These are phyloP conservation scores for Xylariaceae sp. DNA, from an alignment of 2,329 filamentous ascomycete species.

Conservation along the genomic window DNA sequence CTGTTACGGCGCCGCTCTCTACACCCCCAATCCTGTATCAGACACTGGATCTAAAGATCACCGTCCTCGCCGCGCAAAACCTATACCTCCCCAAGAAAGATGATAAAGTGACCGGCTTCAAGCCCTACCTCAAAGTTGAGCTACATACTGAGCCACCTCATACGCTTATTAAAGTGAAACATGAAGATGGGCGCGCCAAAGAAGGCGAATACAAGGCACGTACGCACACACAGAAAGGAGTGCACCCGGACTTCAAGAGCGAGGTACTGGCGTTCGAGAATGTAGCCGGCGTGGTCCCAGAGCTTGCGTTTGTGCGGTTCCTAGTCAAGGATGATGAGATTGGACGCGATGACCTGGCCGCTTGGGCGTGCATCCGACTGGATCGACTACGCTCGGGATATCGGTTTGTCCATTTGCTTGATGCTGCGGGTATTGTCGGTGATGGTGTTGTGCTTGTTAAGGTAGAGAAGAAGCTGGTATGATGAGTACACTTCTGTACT, in stretches of 20 bases:
- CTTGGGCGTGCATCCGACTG: constrained; percentile 87
- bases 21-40: constrained; percentile 53
- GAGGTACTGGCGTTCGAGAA: constrained; percentile 64
- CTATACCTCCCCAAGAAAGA: constrained; percentile 68
- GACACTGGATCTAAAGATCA: constrained; percentile 72
- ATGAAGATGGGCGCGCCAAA: constrained; percentile 59
- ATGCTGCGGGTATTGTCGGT: constrained; percentile 68
- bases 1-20: constrained; percentile 23
- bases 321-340: constrained; percentile 88
- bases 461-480: constrained; percentile 66
- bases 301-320: constrained; percentile 78
- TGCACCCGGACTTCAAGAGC: constrained; percentile 66
- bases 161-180: constrained; percentile 28
- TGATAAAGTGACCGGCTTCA: constrained; percentile 62
- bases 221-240: constrained; percentile 63
- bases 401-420: constrained; percentile 76
- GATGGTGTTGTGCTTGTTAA: constrained; percentile 76
- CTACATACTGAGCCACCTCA: constrained; percentile 72
- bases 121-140: constrained; percentile 83
- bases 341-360: constrained; percentile 76
- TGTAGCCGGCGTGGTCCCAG: constrained; percentile 65
- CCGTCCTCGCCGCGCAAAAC: constrained; percentile 77
- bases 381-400: constrained; percentile 80
- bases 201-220: constrained; percentile 64
- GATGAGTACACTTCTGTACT: no score